phyloP scores from a whole-genome alignment of 257 asterid genomes.

The Anisodus acutangulus region DNA sequence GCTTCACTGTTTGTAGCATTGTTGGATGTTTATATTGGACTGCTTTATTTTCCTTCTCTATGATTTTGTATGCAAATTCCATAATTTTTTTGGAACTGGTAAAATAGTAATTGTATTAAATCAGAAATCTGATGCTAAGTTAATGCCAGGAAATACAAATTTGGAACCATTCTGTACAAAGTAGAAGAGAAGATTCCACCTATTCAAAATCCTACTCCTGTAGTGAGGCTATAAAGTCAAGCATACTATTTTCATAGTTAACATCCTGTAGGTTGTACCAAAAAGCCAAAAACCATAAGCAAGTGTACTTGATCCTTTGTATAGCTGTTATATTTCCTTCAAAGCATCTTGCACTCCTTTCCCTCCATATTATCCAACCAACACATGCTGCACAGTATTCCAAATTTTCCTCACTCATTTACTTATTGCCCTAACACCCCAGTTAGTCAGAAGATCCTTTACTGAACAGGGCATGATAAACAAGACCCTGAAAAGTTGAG shows the following conservation, averaged over 20 bases:
- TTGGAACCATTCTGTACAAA: not conserved
- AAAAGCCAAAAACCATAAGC: not conserved
- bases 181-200: not conserved
- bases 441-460: not conserved
- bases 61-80: not conserved
- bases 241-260: not conserved
- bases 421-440: not conserved
- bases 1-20: not conserved
- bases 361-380: not conserved
- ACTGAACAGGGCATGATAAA: not conserved
- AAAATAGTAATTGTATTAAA: constrained; percentile 9
- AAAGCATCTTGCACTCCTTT: not conserved
- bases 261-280: not conserved
- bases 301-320: not conserved
- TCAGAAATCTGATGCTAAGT: not conserved
- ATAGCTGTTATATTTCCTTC: not conserved
- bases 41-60: not conserved
- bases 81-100: not conserved
- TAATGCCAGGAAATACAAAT: not conserved
- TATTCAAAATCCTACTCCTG: not conserved
- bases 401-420: constrained; percentile 8
- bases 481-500: not conserved
- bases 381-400: not conserved
- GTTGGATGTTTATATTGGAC: not conserved
- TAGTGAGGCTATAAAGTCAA: not conserved